Base-by-base conservation (phyloP, 2,329 filamentous ascomycete species). In the Pyricularia pennisetigena region DNA sequence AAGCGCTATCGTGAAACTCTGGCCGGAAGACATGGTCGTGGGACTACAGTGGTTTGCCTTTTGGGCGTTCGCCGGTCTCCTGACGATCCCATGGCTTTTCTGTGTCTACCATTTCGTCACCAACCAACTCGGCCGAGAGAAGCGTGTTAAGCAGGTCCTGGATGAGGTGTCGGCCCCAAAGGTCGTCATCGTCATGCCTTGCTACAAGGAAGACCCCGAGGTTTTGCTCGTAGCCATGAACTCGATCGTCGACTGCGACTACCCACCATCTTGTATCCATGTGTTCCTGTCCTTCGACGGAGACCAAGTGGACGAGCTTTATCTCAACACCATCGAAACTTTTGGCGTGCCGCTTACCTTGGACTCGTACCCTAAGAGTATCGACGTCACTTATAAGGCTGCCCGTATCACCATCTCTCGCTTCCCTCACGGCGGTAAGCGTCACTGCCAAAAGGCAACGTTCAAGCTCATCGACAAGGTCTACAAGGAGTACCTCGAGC, bases 211-310 rank as follows among this genome's bases (percentile, higher is more conserved):
- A 76, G 88, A 93, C 32, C 92, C 93, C 0, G 90, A 92, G 0
- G 85, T 97, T 14, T 84, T 98, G 64, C 83, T 97, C 68, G 91
- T 90, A 64, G 95, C 94, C 4, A 85, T 97, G 73, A 89, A 97
- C 79, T 97, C 94, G 0, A 89, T 98, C 41, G 93, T 97, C 67
- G 91, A 94, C 73, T 96, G 93, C 78, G 94, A 97, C 73, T 98
- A 98, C 72, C 94, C 95, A 0, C 87, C 93, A 5, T 90, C 91
- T 1, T 97, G 94, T 77, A 90, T 97, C 69, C 95, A 98, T 76
- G 89, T 97, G 32, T 98, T 98, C 78, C 84, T 98, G 2, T 97
- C 94, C 0, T 98, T 97, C 74, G 95, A 98, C 73, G 94, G 94
- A 68, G 92, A 94, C 72, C 85, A 92, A 71, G 90, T 96, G 71